A percentile compares a stretch with the other conserved stretches of the same genome.
phyloP scores from a whole-genome alignment of 768 basidiomycete genomes.

The Kwoniella pini region DNA sequence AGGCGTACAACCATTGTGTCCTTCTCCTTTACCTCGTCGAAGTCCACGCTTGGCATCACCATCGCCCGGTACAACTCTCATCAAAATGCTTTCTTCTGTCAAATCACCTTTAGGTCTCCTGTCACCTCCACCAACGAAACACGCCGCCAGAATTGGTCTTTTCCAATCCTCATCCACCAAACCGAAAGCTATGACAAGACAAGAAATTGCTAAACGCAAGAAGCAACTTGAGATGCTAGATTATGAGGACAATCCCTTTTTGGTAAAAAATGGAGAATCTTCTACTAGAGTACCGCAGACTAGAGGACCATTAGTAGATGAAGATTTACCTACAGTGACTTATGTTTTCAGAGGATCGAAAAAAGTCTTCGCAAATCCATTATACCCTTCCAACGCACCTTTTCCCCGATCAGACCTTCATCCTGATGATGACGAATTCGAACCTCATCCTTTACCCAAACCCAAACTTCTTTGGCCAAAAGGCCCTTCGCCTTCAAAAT shows the following conservation, averaged over 20 bases:
- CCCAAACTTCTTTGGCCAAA: slow-evolving; percentile 45
- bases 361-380: slow-evolving; percentile 44
- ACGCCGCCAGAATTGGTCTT: slow-evolving; percentile 13
- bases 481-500: slow-evolving; percentile 14
- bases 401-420: slow-evolving; percentile 27
- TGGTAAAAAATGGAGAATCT: slow-evolving; percentile 29
- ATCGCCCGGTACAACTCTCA: slow-evolving; percentile 5
- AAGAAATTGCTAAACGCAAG: not conserved
- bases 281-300: slow-evolving; percentile 3
- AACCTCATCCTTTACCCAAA: slow-evolving; percentile 38
- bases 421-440: slow-evolving; percentile 39
- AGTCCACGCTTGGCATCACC: slow-evolving; percentile 13
- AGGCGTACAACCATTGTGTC: not conserved
- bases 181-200: slow-evolving; percentile 7
- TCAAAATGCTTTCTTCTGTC: not conserved
- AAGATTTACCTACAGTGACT: slow-evolving; percentile 33
- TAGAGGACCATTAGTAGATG: slow-evolving; percentile 24
- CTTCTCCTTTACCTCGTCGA: not conserved
- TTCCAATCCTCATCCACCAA: not conserved
- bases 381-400: slow-evolving; percentile 18
- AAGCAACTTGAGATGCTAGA: slow-evolving; percentile 33
- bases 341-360: slow-evolving; percentile 49
- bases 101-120: slow-evolving; percentile 12
- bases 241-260: slow-evolving; percentile 40
- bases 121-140: slow-evolving; percentile 26